Base-by-base conservation (phyloP, 768 basidiomycete species). In the Serpula lacrymans region DNA sequence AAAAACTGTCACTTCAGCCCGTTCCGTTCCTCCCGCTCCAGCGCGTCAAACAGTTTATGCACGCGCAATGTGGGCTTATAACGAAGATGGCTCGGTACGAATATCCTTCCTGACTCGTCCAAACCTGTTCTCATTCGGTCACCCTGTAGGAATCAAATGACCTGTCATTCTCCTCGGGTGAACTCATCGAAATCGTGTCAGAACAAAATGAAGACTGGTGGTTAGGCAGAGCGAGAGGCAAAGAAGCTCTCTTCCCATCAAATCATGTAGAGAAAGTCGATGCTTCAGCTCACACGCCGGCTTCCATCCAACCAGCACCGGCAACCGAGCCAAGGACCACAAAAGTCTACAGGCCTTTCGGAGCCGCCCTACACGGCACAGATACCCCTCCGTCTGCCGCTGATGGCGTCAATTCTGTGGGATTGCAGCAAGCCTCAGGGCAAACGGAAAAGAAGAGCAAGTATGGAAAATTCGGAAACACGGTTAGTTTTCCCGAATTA, bases 121-220 rank as follows among this genome's bases (percentile, higher is more conserved):
- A 25, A 11, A 21, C n/a, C 39, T 12, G 25, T 33, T 24, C 30
- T n/a, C 24, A 30, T 10, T 16, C 5, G 12, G 14, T 5, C 26
- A 22, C 16, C 35, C 39, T 30, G 9, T 54, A 91, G 85, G 85
- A 89, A 50, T 68, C 74, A 10, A 78, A 83, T n/a, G 91, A 95
- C 56, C 70, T 95, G 6, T 76, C 80, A 1, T 92, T 95, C 71
- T 58, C 66, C 20, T 60, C 74, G 0, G 91, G 88, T 3, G 91
- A 93, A 53, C 68, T 79, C 32, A 75, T 95, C 43, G 85, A 88
- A 42, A 72, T 95, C 42, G 58, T 87, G 29, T 77, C 83, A 43
- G 87, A 92, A 56, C 84, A 79, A 32, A 90, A 92, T 43, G 69
- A 69, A 3, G 91, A 93, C 58, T 93, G 91, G 91, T 95, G 88